These are phyloP conservation scores for Pilaira anomala DNA, from an alignment of 192 early-diverging fungal genomes.

Conservation along the genomic window DNA sequence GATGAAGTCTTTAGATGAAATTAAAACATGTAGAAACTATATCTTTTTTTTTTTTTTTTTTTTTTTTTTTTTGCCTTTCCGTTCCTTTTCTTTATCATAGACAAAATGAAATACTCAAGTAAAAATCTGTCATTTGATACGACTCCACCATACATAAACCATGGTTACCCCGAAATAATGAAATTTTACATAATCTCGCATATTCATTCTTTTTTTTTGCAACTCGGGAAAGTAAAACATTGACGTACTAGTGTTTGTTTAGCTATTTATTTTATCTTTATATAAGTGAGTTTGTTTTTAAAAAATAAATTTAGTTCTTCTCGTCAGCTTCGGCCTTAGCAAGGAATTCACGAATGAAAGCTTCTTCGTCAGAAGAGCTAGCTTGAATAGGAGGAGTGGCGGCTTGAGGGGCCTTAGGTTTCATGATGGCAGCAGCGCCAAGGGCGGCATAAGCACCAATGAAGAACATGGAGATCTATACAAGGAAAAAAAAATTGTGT, in stretches of 20 bases:
- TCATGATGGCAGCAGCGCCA: constrained; percentile 19
- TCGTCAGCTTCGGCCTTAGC: constrained; percentile 38
- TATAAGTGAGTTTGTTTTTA: not conserved
- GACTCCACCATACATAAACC: too few species aligned
- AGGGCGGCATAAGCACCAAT: constrained; percentile 33
- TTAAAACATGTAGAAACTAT: not conserved
- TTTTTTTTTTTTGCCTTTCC: constrained; percentile 3
- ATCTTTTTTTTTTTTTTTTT: constrained; percentile 1
- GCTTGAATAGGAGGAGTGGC: constrained; percentile 44
- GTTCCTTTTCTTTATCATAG: too few species aligned
- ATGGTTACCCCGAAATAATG: too few species aligned
- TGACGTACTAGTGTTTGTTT: too few species aligned
- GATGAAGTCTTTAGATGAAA: constrained; percentile 14
- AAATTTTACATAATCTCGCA: too few species aligned
- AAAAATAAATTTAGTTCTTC: constrained; percentile 12
- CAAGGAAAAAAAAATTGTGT: not conserved
- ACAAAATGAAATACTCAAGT: too few species aligned
- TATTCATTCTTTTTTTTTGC: too few species aligned
- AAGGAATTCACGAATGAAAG: constrained; percentile 48
- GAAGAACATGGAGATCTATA: constrained; percentile 38
- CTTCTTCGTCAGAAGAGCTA: constrained; percentile 43
- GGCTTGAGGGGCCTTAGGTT: constrained; percentile 26
- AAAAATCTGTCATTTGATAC: too few species aligned
- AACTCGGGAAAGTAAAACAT: too few species aligned
- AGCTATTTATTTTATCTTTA: too few species aligned